Evolutionary conservation across 1,284 basidiomycete genomes (phyloP), one percentile per base, ranked within the genome.

Genomic region (Cryptococcus sp.): DNA sequence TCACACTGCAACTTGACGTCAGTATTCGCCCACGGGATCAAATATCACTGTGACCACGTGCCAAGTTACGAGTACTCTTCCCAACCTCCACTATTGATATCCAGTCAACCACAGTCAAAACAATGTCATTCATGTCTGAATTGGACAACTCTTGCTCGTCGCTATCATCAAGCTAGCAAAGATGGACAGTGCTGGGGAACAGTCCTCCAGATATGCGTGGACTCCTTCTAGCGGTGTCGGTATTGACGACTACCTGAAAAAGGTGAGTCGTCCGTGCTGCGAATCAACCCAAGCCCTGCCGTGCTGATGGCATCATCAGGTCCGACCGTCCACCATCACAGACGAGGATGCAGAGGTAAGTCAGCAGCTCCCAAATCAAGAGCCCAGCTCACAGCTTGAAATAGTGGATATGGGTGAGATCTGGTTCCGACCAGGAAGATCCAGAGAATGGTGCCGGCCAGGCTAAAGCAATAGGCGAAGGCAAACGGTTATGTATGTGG

Each of bases 211-310:
- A 47, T 69, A 70, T 53, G 64, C 56, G 39, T 69, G 67, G 67
- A 59, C 61, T 0, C 55, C 61, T 3, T 42, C 40, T 5, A 54
- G 53, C 39, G 23, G 16, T 3, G 13, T 57, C 16, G 42, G 49
- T 13, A 56, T 73, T n/a, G 62, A 68, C 13, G 65, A 70, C 10
- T 72, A 55, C 41, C 42, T 72, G 15, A 61, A 64, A 25, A 69
- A 68, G 62, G 72, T 68, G 13, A 35, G 7, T 23, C 11, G 40
- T 20, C n/a, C 8, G 16, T 45, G 48, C n/a, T n/a, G n/a, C n/a
- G n/a, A n/a, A 19, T 8, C 17, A 39, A n/a, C 39, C 19, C 22
- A 41, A 38, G 22, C 51, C 44, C 42, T 11, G 25, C 17, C 42
- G 51, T 8, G 49, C 50, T 51, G 16, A 47, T n/a, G 23, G 13